Percentiles rank a stretch among this genome's conserved stretches.
These are phyloP conservation scores for Colletotrichum navitas DNA, from an alignment of 2,329 filamentous ascomycete genomes.

Conservation along the genomic window DNA sequence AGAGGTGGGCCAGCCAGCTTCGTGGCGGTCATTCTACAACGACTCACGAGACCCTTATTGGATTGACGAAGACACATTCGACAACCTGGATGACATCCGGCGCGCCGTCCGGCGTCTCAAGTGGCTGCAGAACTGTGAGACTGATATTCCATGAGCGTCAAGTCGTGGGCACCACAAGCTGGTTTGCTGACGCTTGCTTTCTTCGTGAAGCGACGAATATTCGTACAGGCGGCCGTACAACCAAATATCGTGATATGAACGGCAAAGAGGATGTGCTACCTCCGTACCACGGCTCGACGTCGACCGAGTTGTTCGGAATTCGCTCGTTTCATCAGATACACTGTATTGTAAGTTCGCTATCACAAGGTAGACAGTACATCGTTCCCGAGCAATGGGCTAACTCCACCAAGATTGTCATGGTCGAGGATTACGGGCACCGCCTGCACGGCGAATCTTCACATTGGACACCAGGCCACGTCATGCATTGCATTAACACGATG, in stretches of 20 bases:
- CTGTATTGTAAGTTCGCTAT: not conserved
- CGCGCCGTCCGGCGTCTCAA: slow-evolving; percentile 7
- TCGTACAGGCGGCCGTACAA: not conserved
- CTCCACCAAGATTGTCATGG: slow-evolving; percentile 16
- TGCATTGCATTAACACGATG: slow-evolving; percentile 24
- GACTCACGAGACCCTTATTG: slow-evolving; percentile 15
- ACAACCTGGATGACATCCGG: not conserved
- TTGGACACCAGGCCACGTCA: slow-evolving; percentile 13
- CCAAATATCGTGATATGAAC: not conserved
- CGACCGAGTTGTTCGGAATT: not conserved
- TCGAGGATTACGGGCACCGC: slow-evolving; percentile 13
- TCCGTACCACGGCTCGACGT: not conserved
- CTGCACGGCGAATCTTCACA: slow-evolving; percentile 9
- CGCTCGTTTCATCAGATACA: slow-evolving; percentile 13
- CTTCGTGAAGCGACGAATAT: not conserved
- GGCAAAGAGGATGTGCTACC: slow-evolving; percentile 1
- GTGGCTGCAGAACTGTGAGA: slow-evolving; percentile 20
- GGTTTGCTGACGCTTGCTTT: no score
- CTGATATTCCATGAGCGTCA: no score
- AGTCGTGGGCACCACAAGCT: no score
- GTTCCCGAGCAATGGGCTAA: no score
- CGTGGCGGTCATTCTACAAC: slow-evolving; percentile 21
- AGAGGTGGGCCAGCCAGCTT: slow-evolving; percentile 10
- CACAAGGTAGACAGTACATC: no score
- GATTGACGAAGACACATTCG: slow-evolving; percentile 24